Evolutionary conservation across 768 basidiomycete genomes (phyloP).

Genomic region (Termitomyces heimii): DNA sequence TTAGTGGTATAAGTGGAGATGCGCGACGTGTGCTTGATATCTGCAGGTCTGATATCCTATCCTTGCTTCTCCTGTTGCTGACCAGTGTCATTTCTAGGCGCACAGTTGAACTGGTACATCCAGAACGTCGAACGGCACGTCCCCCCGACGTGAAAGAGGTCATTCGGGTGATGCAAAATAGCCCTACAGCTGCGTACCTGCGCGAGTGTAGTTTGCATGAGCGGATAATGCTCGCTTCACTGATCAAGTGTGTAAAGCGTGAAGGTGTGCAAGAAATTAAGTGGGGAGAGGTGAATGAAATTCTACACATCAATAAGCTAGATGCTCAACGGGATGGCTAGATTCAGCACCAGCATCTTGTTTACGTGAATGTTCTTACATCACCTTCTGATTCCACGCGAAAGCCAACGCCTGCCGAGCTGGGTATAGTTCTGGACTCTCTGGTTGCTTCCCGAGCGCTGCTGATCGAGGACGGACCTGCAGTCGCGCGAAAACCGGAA

Average conservation of each 20-base stretch:
- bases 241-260: constrained; percentile 76
- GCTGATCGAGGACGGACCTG: constrained; percentile 59
- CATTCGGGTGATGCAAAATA: constrained; percentile 83
- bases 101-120: constrained; percentile 73
- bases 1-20: constrained; percentile 81
- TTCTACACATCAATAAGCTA: neutral
- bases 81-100: constrained; percentile 38
- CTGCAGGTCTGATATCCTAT: constrained; percentile 57
- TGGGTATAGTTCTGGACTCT: constrained; percentile 66
- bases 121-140: constrained; percentile 44
- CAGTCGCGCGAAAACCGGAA: constrained; percentile 46
- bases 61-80: neutral
- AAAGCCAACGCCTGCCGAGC: constrained; percentile 56
- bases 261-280: constrained; percentile 86
- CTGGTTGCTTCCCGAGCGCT: constrained; percentile 75
- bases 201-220: constrained; percentile 84
- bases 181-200: constrained; percentile 81
- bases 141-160: constrained; percentile 74
- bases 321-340: neutral
- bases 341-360: constrained; percentile 73
- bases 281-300: constrained; percentile 64
- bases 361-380: constrained; percentile 60
- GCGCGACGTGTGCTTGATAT: constrained; percentile 91
- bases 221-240: constrained; percentile 77
- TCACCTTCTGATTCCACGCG: constrained; percentile 51